Conservation (phyloP, 257 asterid species). For the Solanum lycopersicoides region DNA sequence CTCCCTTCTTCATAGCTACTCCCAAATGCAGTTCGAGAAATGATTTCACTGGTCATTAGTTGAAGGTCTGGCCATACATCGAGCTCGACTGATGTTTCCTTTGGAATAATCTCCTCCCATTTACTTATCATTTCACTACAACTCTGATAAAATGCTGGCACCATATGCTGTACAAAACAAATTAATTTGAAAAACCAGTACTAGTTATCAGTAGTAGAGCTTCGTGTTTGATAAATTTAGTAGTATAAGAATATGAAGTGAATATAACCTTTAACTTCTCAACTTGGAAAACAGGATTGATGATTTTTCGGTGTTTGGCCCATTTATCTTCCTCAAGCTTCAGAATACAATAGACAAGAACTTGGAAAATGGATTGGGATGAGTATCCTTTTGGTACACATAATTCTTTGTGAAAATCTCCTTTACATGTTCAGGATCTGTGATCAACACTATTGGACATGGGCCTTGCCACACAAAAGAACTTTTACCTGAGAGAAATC, state of each 20-base stretch:
- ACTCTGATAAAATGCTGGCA: conserved; percentile 25
- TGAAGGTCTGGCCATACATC: conserved; percentile 37
- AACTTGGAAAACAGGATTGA: conserved; percentile 56
- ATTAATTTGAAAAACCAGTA: too few species aligned
- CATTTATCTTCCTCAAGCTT: conserved; percentile 32
- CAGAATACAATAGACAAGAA: conserved; percentile 18
- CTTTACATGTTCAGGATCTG: conserved; percentile 34
- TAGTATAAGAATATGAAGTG: not conserved
- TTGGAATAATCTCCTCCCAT: conserved; percentile 22
- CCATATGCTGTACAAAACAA: conserved; percentile 17
- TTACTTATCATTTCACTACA: conserved; percentile 19
- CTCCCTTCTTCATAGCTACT: conserved; percentile 39
- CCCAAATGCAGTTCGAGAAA: conserved; percentile 45
- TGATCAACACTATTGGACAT: conserved; percentile 23
- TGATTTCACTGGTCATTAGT: conserved; percentile 14
- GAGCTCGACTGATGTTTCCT: conserved; percentile 9
- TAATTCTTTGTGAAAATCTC: conserved; percentile 27
- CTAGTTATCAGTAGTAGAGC: too few species aligned
- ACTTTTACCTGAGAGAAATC: conserved; percentile 23
- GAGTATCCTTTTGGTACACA: conserved; percentile 15
- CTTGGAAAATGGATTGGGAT: conserved; percentile 22
- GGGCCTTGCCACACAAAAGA: conserved; percentile 47
- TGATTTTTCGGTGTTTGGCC: conserved; percentile 48
- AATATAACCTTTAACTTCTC: conserved; percentile 18
- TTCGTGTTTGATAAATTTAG: too few species aligned